Evolutionary conservation across 75 land plant species (phyloP), one percentile per base, ranked within the genome.

Genomic region (Selaginella tamariscina): DNA sequence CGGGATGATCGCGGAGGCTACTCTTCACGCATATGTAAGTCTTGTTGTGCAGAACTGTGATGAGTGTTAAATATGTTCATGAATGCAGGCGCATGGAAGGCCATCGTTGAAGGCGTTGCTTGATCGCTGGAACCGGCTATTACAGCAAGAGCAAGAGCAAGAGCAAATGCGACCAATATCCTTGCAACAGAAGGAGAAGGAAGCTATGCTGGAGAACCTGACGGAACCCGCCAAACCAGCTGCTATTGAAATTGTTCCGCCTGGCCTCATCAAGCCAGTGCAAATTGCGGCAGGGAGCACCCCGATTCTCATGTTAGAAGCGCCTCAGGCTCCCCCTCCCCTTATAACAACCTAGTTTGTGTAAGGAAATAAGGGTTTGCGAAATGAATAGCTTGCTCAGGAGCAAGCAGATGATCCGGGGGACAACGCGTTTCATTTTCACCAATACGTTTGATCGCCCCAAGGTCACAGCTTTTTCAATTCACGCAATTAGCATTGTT

Each of bases 1-100:
- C 11, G 96, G 96, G 30, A 90, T 95, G 98, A 77, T 85, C 56
- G 88, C 88, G 15, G 91, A 94, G 75, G 98, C 98, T 57, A 86
- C 93, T 31, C 82, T 95, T 30, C 99, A 95, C 83, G 88, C 99
- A n/a, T 95, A 95, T 79, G 99, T 95, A 74, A 67, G 79, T 31
- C 30, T 28, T 31, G 29, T 27, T 27, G 1, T 31, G 31, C 1
- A n/a, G 31, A 29, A 22, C 15, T 20, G 26, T 8, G 0, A 15
- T 13, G 20, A 39, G 5, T 72, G 26, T 2, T 27, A 18, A 49
- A 54, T 28, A 30, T 32, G 11, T 67, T 2, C 39, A 29, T 65
- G 28, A 8, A 1, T 2, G 21, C 56, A 95, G 99, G 96, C 99
- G 29, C 96, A 95, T 72, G 99, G 96, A 49, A 82, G 99, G 54